Base-by-base conservation (phyloP, 2,329 filamentous ascomycete genomes). In the Cryphonectria japonica region DNA sequence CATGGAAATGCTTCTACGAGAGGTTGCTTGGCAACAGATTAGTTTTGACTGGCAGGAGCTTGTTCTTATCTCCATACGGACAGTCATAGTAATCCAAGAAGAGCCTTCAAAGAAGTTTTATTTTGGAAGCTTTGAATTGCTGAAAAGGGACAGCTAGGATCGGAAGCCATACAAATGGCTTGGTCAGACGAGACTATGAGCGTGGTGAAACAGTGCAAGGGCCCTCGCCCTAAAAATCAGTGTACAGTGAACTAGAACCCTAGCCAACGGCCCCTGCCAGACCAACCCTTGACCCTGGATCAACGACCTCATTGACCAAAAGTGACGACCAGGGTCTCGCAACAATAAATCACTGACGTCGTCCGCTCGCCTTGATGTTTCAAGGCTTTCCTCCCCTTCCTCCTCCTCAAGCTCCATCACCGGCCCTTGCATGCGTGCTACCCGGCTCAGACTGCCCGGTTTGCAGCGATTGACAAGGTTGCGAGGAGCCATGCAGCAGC, bases 401-500 rank as follows among this genome's bases (percentile, higher is more conserved):
- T 19, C 34, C 39, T 7, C 39, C 41, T 14, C 39, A n/a, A 34
- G 26, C 22, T 39, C 34, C 26, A 1, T 4, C 6, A 29, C 8
- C n/a, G 2, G n/a, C 26, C 67, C 37, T 61, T 64, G 37, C 26
- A 70, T 70, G 68, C 61, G 59, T n/a, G 46, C 63, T 57, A 63
- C 67, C 26, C 39, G 70, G 63, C 65, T 70, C n/a, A 57, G 68
- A 52, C 32, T 66, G 11, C 29, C 66, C 43, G 29, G 62, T 52
- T 37, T 43, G 16, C 46, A 69, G 37, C n/a, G 68, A 41, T 66
- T 54, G 22, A 34, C 26, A 39, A 37, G 63, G 37, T 60, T 57
- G 8, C 69, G 52, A 59, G 37, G 34, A 63, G 59, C 46, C 57
- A 72, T 72, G 71, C 69, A 66, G 71, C 69, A 66, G 41, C 69